phyloP scores from a whole-genome alignment of 495 filamentous ascomycete species.

The Xylaria venustula region DNA sequence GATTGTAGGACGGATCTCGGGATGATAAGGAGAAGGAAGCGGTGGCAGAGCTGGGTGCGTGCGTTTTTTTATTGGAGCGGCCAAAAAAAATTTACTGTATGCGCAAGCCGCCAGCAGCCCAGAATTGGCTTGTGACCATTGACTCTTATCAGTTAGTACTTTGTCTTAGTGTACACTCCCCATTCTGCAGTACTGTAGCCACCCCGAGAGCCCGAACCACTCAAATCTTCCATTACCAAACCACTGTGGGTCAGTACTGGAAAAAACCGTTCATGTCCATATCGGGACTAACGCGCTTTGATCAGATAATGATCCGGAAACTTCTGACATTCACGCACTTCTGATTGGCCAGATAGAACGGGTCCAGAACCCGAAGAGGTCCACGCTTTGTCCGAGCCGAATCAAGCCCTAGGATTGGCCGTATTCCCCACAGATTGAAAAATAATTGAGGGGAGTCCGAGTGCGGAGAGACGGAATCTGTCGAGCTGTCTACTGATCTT shows the following conservation, averaged over 20 bases:
- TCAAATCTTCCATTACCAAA: not conserved
- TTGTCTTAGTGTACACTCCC: not conserved
- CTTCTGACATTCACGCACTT: constrained; percentile 3
- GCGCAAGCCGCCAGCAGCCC: not conserved
- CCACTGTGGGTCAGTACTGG: constrained; percentile 10
- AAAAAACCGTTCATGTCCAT: not conserved
- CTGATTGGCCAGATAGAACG: constrained; percentile 10
- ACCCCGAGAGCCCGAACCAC: constrained; percentile 13
- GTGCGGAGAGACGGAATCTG: not conserved
- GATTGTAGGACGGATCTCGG: not conserved
- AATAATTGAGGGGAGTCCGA: not conserved
- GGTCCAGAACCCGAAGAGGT: constrained; percentile 10
- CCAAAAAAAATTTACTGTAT: constrained; percentile 14
- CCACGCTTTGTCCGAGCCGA: constrained; percentile 8
- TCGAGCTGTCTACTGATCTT: not conserved
- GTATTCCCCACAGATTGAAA: not conserved
- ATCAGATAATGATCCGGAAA: constrained; percentile 28
- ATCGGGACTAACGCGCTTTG: constrained; percentile 10
- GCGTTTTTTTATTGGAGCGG: constrained; percentile 6
- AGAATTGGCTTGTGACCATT: not conserved
- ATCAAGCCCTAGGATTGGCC: not conserved
- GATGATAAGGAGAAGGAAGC: not conserved
- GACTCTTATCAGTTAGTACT: too few species aligned
- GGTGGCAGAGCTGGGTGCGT: constrained; percentile 1
- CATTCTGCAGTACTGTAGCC: not conserved